Percentiles rank a stretch among this genome's conserved stretches.
These are phyloP conservation scores for Fraxinus excelsior DNA, from an alignment of 257 asterid species.

Conservation along the genomic window DNA sequence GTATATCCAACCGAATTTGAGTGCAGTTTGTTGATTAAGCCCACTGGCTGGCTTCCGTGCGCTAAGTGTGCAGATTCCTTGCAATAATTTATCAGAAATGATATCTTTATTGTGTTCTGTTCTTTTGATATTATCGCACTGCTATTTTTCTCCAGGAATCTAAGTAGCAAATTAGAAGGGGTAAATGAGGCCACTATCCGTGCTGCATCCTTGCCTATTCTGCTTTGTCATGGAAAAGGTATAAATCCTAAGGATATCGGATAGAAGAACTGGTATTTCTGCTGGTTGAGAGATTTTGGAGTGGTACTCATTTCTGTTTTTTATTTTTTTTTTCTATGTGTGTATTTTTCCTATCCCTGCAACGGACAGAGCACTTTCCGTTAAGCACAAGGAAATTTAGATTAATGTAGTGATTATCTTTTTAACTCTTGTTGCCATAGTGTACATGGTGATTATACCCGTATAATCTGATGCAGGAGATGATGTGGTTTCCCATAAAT, in stretches of 20 bases:
- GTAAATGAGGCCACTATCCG: slow-evolving; percentile 57
- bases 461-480: slow-evolving; percentile 58
- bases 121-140: slow-evolving; percentile 6
- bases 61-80: slow-evolving; percentile 60
- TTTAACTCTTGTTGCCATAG: background rate
- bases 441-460: slow-evolving; percentile 10
- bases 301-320: background rate
- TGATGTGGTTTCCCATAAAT: slow-evolving; percentile 67
- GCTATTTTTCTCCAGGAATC: slow-evolving; percentile 44
- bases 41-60: slow-evolving; percentile 97
- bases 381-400: background rate
- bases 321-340: background rate
- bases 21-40: slow-evolving; percentile 81
- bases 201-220: slow-evolving; percentile 78
- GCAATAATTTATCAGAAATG: slow-evolving; percentile 7
- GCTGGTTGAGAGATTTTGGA: background rate
- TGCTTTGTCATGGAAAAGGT: slow-evolving; percentile 90
- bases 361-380: background rate
- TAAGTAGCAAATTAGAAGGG: slow-evolving; percentile 56
- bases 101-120: slow-evolving; percentile 1
- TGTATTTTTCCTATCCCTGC: background rate
- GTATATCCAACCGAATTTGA: slow-evolving; percentile 61
- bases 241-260: slow-evolving; percentile 14
- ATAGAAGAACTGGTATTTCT: background rate
- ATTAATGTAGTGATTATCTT: background rate